Evolutionary conservation across 805 yeast genomes (phyloP).

Genomic region (Metschnikowia similis): DNA sequence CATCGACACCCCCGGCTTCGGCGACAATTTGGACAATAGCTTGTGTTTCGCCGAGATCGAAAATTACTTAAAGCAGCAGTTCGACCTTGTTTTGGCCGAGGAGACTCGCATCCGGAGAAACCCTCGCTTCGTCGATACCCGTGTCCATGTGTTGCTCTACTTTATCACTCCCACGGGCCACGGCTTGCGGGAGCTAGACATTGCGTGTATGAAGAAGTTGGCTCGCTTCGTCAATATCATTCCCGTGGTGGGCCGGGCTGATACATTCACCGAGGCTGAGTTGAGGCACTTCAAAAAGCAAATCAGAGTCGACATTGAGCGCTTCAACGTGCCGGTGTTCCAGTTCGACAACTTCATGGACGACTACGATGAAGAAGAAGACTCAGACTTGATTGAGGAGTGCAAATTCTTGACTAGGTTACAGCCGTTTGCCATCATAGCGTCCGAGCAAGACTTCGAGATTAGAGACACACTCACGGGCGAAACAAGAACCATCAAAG

Average conservation of each 20-base stretch:
- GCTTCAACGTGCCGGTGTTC: conserved; percentile 69
- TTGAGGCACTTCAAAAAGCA: conserved; percentile 55
- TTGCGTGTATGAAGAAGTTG: conserved; percentile 63
- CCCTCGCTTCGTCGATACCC: conserved; percentile 72
- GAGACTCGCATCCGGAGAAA: conserved; percentile 84
- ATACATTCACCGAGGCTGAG: conserved; percentile 68
- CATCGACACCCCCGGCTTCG: conserved; percentile 73
- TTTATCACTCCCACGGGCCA: conserved; percentile 78
- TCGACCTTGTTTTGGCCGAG: conserved; percentile 74
- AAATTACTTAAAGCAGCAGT: conserved; percentile 68
- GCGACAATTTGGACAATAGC: conserved; percentile 69
- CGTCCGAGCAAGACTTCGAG: conserved; percentile 56
- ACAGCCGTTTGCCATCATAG: conserved; percentile 74
- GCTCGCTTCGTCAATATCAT: conserved; percentile 74
- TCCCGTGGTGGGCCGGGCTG: conserved; percentile 80
- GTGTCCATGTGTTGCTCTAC: conserved; percentile 75
- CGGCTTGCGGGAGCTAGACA: conserved; percentile 73
- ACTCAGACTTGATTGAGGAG: conserved; percentile 71
- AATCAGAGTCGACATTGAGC: conserved; percentile 59
- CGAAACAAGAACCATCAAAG: conserved; percentile 39
- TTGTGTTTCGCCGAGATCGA: conserved; percentile 64
- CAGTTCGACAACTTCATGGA: conserved; percentile 54
- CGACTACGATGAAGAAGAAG: conserved; percentile 66
- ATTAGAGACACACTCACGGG: conserved; percentile 43
- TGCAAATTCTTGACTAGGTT: conserved; percentile 54